Evolutionary conservation across 2,329 filamentous ascomycete species (phyloP), one percentile per base, ranked within the genome.

Genomic region (Xylariaceae sp.): DNA sequence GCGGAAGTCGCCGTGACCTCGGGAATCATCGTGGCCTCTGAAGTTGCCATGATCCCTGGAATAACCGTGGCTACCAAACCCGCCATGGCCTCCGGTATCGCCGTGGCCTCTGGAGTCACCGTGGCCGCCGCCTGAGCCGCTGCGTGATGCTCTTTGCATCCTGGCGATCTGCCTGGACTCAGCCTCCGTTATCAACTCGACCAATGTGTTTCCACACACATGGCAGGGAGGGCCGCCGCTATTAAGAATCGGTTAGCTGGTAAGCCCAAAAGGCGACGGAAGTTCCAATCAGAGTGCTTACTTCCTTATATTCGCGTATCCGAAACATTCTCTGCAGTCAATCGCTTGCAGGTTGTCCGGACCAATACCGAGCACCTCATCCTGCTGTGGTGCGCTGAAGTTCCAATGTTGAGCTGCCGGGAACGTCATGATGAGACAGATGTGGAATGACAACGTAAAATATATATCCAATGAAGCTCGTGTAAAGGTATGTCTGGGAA

Each of bases 131-230:
- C 9, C 13, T 8, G 49, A 51, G 34, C 10, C 49, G 2, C 49
- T 30, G 7, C 34, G 18, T 34, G 23, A 51, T 18, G 60, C 51
- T 45, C 47, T 23, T 0, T 45, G 18, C 11, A 45, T 51, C 37
- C 51, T 45, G 45, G 35, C 39, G 11, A 57, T 18, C 51, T 23
- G 55, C 45, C 42, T 58, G 39, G 56, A 63, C 13, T 63, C 61
- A 4, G 37, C 58, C 23, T 55, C 55, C 11, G 56, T 45, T 45
- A 63, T 10, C n/a, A 63, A 13, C 56, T 63, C 58, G 23, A 55
- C 44, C n/a, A 61, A 56, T 47, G 50, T 63, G 47, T 63, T 63
- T 18, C 60, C 58, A n/a, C 61, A 63, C 35, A 37, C 53, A 0
- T 34, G 17, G 11, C 61, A 63, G 6, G 17, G 50, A 6, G 59